A percentile compares a stretch with the other conserved stretches of the same genome.
phyloP scores from a whole-genome alignment of 2,329 filamentous ascomycete genomes.

The Xylaria sp. region DNA sequence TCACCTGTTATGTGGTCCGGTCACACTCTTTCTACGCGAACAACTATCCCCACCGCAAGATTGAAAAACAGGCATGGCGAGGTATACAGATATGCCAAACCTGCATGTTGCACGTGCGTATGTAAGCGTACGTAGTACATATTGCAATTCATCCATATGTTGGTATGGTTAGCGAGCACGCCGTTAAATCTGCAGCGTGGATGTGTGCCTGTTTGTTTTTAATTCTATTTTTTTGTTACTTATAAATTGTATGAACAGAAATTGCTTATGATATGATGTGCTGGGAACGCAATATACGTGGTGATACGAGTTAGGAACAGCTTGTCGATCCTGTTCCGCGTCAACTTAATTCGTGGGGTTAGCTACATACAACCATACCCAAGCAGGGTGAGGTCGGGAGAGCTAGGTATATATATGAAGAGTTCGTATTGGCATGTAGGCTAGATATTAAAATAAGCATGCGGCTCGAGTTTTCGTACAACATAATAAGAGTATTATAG shows the following conservation, averaged over 20 bases:
- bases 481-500: background rate
- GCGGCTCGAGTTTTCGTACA: background rate
- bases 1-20: constrained; percentile 24
- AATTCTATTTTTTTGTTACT: too few relatives aligned
- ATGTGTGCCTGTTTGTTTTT: background rate
- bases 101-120: background rate
- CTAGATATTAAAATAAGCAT: constrained; percentile 4
- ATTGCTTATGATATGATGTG: background rate
- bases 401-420: background rate
- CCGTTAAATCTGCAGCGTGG: constrained; percentile 5
- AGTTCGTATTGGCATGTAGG: background rate
- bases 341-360: background rate
- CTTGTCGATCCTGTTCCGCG: background rate
- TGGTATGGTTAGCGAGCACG: background rate
- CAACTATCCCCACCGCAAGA: constrained; percentile 9
- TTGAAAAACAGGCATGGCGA: background rate
- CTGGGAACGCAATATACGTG: background rate
- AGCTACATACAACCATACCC: background rate
- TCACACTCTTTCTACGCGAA: constrained; percentile 17
- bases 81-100: background rate
- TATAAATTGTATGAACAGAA: background rate
- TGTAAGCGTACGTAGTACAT: constrained; percentile 6
- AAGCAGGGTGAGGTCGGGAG: background rate
- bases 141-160: background rate
- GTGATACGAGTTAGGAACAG: background rate